phyloP scores from a whole-genome alignment of 202 grass and related monocot genomes.

The Alloteropsis angusta region DNA sequence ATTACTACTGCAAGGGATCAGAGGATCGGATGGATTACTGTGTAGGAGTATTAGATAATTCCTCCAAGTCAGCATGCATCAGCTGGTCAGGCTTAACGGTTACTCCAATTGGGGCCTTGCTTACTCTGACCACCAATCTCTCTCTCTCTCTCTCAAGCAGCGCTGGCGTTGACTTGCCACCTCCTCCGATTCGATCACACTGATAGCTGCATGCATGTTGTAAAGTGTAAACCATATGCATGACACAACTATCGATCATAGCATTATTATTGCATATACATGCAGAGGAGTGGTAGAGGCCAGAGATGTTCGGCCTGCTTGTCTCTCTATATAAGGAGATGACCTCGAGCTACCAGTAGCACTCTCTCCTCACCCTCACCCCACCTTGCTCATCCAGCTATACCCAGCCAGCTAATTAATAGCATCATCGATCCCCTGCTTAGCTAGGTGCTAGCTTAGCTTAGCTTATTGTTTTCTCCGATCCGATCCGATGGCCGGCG shows the following conservation, averaged over 20 bases:
- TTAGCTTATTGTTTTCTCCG: no score
- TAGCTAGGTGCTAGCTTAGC: no score
- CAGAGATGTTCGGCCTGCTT: no score
- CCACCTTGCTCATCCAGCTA: not conserved
- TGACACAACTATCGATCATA: not conserved
- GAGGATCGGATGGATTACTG: not conserved
- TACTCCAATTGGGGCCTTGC: not conserved
- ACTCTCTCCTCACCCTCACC: not conserved
- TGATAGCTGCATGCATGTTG: no score
- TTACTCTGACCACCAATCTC: not conserved
- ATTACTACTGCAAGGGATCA: no score
- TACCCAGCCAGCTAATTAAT: not conserved
- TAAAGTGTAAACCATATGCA: not conserved
- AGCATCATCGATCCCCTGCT: no score
- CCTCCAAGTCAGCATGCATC: conserved; percentile 21
- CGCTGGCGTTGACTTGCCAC: not conserved
- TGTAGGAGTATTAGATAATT: conserved; percentile 2
- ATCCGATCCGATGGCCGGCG: conserved; percentile 43
- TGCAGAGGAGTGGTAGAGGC: not conserved
- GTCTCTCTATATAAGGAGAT: no score
- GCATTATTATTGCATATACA: not conserved
- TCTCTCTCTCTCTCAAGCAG: no score
- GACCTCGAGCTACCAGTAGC: no score
- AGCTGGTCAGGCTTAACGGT: not conserved
- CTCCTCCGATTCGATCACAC: not conserved